These are phyloP conservation scores for Tetrapisispora iriomotensis DNA, from an alignment of 805 yeast genomes.

Conservation along the genomic window DNA sequence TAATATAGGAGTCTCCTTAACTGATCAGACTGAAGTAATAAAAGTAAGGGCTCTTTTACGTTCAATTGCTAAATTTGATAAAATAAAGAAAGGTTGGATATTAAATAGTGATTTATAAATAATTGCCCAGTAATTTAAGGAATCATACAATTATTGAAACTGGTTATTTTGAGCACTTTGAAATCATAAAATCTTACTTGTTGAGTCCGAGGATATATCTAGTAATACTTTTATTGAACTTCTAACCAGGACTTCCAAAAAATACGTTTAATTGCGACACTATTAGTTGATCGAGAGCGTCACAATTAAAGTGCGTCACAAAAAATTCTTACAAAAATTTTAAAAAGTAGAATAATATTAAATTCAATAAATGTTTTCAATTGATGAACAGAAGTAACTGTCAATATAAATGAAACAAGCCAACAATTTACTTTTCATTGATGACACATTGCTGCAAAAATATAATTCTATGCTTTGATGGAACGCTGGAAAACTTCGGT, in stretches of 20 bases:
- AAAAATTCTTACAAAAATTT: not conserved
- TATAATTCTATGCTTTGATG: constrained; percentile 51
- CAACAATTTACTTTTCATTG: not conserved
- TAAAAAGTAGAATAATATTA: too few relatives aligned
- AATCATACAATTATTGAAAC: not conserved
- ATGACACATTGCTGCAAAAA: constrained; percentile 25
- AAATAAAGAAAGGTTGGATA: constrained; percentile 50
- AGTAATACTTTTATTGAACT: too few relatives aligned
- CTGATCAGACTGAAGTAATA: constrained; percentile 45
- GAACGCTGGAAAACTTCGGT: constrained; percentile 52
- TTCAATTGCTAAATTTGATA: constrained; percentile 60
- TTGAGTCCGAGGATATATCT: too few relatives aligned
- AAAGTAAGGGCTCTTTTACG: constrained; percentile 59
- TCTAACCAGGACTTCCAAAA: too few relatives aligned
- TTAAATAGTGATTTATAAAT: constrained; percentile 44
- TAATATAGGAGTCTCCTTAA: constrained; percentile 31
- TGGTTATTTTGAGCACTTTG: not conserved
- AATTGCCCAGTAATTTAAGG: not conserved
- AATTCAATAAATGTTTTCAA: too few relatives aligned
- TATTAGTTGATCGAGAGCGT: too few relatives aligned
- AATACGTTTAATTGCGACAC: too few relatives aligned
- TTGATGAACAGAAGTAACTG: not conserved
- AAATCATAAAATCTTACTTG: too few relatives aligned
- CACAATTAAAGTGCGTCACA: not conserved
- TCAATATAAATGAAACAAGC: not conserved